phyloP scores from a whole-genome alignment of 2,329 filamentous ascomycete genomes.

The Periconia sp. region DNA sequence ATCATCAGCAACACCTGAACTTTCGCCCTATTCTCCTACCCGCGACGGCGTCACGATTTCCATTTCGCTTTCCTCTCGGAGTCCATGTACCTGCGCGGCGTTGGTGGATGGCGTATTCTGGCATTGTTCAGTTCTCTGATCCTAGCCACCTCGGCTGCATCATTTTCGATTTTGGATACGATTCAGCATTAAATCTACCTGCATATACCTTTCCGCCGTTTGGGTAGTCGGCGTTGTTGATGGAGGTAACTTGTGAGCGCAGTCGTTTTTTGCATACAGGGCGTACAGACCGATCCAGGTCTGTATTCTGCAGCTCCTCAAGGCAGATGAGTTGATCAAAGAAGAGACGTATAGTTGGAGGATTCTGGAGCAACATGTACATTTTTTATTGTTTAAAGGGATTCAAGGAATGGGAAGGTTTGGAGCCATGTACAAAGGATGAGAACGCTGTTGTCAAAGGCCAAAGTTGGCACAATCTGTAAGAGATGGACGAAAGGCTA shows the following conservation, averaged over 20 bases:
- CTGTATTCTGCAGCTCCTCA: not conserved
- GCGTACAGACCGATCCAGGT: conserved; percentile 6
- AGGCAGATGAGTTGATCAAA: not conserved
- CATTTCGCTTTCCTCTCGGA: conserved; percentile 22
- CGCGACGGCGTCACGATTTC: conserved; percentile 32
- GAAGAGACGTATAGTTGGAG: not conserved
- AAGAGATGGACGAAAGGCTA: conserved; percentile 9
- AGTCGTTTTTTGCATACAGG: conserved; percentile 8
- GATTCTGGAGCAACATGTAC: not conserved
- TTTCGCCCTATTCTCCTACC: not conserved
- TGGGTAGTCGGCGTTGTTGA: conserved; percentile 19
- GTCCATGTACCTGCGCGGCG: conserved; percentile 30
- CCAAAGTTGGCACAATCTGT: conserved; percentile 5
- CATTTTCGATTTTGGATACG: conserved; percentile 1
- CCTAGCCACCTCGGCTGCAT: not conserved
- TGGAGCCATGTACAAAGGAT: not conserved
- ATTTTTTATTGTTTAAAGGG: not conserved
- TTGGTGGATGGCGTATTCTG: conserved; percentile 21
- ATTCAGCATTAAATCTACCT: conserved; percentile 17
- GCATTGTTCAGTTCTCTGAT: conserved; percentile 15
- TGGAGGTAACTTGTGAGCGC: conserved; percentile 5
- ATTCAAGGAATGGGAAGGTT: not conserved
- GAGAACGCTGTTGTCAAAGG: conserved; percentile 3
- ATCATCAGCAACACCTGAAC: conserved; percentile 48
- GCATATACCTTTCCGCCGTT: conserved; percentile 14